Conservation (phyloP, 163 green algal genomes). For the Scenedesmus sp. region DNA sequence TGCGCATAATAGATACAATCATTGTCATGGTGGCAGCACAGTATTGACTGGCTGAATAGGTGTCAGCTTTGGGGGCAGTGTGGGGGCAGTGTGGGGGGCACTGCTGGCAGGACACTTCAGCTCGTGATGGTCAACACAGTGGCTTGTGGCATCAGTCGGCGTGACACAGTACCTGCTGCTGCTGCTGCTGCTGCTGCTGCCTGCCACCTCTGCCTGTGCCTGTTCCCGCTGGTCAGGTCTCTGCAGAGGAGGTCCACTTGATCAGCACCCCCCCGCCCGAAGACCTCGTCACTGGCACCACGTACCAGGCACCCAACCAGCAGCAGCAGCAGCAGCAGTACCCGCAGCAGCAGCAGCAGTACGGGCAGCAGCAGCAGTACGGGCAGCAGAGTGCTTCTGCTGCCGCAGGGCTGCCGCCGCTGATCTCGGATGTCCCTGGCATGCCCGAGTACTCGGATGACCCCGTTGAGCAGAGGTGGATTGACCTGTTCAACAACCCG, state of each 20-base stretch:
- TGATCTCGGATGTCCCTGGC: not conserved
- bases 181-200: not conserved
- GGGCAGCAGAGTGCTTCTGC: not conserved
- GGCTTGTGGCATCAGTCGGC: no score
- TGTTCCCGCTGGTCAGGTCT: not conserved
- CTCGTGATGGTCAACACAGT: no score
- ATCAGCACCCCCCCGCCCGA: not conserved
- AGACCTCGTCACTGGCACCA: not conserved
- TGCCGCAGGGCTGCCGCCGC: not conserved
- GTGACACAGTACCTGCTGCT: not conserved
- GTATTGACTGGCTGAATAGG: not conserved
- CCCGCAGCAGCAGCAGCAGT: not conserved
- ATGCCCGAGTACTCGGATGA: not conserved
- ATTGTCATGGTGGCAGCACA: no score
- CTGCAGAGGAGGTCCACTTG: not conserved
- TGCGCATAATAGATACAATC: no score
- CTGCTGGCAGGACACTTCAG: no score
- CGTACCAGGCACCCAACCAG: not conserved
- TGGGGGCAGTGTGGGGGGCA: no score
- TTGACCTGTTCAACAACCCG: constrained; percentile 14
- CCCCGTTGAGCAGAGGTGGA: not conserved
- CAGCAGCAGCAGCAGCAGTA: not conserved
- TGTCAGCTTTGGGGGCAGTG: no score
- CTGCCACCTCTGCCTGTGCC: no score
- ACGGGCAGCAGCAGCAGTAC: not conserved